A percentile compares a stretch with the other conserved stretches of the same genome.
These are phyloP conservation scores for Tolypocladium tundrense DNA, from an alignment of 2,329 filamentous ascomycete species.

Conservation along the genomic window DNA sequence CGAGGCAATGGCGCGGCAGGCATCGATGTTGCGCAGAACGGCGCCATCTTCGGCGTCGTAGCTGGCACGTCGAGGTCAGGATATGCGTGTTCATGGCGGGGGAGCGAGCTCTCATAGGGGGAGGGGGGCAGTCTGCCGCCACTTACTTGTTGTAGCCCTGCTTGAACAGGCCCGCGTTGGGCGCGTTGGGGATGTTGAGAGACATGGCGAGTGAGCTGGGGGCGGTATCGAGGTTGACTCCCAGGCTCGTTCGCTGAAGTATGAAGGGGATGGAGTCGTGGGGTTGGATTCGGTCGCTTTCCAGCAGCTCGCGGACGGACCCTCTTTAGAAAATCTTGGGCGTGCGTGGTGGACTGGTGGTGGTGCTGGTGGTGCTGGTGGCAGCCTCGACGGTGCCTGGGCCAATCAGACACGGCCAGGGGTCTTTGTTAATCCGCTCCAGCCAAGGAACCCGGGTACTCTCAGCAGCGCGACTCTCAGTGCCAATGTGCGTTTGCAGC, in stretches of 20 bases:
- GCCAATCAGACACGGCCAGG: neutral
- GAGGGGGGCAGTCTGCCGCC: constrained; percentile 10
- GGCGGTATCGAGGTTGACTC: constrained; percentile 1
- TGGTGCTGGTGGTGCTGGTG: neutral
- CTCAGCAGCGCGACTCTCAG: neutral
- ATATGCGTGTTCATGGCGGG: neutral
- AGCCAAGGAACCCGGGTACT: neutral
- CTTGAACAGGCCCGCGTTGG: constrained; percentile 91
- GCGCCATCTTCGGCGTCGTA: constrained; percentile 99
- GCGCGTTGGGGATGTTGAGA: constrained; percentile 88
- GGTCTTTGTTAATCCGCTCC: neutral
- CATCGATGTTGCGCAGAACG: constrained; percentile 96
- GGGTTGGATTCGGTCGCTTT: constrained; percentile 1
- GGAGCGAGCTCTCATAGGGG: constrained; percentile 8
- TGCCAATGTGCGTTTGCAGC: neutral
- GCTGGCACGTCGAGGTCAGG: constrained; percentile 38
- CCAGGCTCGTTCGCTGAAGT: constrained; percentile 1
- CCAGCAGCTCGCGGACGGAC: neutral
- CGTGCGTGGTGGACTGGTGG: neutral
- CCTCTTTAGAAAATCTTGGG: neutral
- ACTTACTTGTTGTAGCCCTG: constrained; percentile 88
- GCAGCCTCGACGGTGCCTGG: neutral
- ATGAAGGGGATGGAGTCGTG: constrained; percentile 1
- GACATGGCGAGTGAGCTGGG: constrained; percentile 54
- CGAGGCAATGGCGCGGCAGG: constrained; percentile 87